Percentiles rank a stretch among this genome's conserved stretches.
phyloP scores from a whole-genome alignment of 140 eudicot genomes.

The Bidens hawaiensis region DNA sequence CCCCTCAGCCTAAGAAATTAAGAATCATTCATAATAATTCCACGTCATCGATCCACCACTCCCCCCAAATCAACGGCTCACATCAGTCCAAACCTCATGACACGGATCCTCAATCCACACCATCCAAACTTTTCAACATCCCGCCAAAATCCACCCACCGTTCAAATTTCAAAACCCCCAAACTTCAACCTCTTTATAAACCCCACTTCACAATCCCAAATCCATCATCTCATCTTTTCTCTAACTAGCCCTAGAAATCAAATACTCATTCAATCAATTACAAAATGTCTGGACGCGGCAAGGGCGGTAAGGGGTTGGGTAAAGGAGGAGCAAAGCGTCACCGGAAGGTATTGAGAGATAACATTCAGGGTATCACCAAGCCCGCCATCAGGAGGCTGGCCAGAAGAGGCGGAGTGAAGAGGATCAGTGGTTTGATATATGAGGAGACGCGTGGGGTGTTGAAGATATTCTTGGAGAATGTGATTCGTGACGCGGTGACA shows the following conservation, averaged over 20 bases:
- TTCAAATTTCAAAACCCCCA: slow-evolving; percentile 9
- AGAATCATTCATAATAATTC: neutral
- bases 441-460: slow-evolving; percentile 21
- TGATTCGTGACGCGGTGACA: slow-evolving; percentile 20
- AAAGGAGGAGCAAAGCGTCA: slow-evolving; percentile 18
- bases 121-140: neutral
- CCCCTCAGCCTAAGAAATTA: too few relatives aligned
- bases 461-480: slow-evolving; percentile 25
- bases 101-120: neutral
- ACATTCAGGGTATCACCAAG: slow-evolving; percentile 26
- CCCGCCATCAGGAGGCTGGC: slow-evolving; percentile 21
- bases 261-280: neutral
- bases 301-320: slow-evolving; percentile 27
- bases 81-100: neutral
- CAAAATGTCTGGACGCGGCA: slow-evolving; percentile 7
- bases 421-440: slow-evolving; percentile 20
- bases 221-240: neutral
- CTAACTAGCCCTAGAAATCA: neutral
- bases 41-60: neutral
- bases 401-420: slow-evolving; percentile 21
- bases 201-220: neutral
- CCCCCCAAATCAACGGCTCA: neutral
- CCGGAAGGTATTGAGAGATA: slow-evolving; percentile 28
- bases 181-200: slow-evolving; percentile 13
- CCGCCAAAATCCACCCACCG: neutral